Conservation (phyloP, 2,329 filamentous ascomycete species). For the Aspergillus pseudotamarii region DNA sequence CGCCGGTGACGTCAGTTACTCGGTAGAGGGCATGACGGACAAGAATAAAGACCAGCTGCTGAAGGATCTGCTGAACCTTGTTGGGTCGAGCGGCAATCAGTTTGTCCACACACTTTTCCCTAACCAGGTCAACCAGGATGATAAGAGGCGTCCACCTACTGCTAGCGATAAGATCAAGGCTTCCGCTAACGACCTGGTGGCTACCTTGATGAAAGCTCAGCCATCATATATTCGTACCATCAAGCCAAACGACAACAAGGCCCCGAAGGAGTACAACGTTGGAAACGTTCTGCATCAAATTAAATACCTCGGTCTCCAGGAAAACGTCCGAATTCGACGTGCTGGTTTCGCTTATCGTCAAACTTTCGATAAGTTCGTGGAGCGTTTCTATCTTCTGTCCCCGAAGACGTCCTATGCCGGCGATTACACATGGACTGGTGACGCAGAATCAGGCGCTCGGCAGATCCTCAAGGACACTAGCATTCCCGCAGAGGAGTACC, state of each 20-base stretch:
- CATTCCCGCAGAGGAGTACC: slow-evolving; percentile 92
- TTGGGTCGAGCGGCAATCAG: slow-evolving; percentile 77
- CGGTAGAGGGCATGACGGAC: slow-evolving; percentile 94
- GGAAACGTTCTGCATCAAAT: slow-evolving; percentile 96
- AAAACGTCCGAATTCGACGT: slow-evolving; percentile 95
- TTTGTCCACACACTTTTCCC: slow-evolving; percentile 92
- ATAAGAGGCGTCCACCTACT: slow-evolving; percentile 89
- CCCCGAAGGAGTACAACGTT: slow-evolving; percentile 85
- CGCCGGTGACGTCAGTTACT: slow-evolving; percentile 93
- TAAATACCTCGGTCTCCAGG: slow-evolving; percentile 98
- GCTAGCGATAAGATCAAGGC: slow-evolving; percentile 94
- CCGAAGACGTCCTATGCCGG: slow-evolving; percentile 94
- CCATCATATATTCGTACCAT: slow-evolving; percentile 98
- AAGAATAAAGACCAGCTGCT: slow-evolving; percentile 98
- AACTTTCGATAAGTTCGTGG: slow-evolving; percentile 96
- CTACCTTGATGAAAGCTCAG: slow-evolving; percentile 94
- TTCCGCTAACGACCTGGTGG: slow-evolving; percentile 91
- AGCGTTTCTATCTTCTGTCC: slow-evolving; percentile 93
- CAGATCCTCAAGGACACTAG: slow-evolving; percentile 96
- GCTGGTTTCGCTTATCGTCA: slow-evolving; percentile 97
- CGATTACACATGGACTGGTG: slow-evolving; percentile 94
- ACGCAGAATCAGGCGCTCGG: slow-evolving; percentile 81
- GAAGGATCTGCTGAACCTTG: slow-evolving; percentile 88
- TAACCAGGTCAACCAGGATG: slow-evolving; percentile 90
- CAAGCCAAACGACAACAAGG: slow-evolving; percentile 99